phyloP scores from a whole-genome alignment of 192 early-diverging fungal genomes.

The Backusella sp. region DNA sequence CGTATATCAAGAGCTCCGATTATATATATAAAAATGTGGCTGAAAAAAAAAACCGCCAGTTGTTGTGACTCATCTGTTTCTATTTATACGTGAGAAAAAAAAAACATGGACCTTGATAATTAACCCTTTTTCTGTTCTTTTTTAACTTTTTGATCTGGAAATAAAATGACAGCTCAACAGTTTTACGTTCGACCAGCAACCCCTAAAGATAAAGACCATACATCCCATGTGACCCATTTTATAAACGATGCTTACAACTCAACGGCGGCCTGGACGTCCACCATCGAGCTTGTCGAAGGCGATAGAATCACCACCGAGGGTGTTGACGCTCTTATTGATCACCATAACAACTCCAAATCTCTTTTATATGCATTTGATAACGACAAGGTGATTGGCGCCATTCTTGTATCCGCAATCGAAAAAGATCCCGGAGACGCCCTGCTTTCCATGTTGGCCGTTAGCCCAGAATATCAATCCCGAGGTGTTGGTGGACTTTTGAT shows the following conservation, averaged over 20 bases:
- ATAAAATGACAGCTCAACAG: background rate
- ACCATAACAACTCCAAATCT: background rate
- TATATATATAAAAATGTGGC: background rate
- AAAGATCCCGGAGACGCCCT: background rate
- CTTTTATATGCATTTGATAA: conserved; percentile 6
- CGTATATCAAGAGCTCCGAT: background rate
- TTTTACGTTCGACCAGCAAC: background rate
- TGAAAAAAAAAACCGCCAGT: background rate
- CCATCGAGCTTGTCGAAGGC: background rate
- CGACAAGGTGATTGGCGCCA: background rate
- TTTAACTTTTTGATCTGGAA: background rate
- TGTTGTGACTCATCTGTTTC: background rate
- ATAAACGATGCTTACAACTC: background rate
- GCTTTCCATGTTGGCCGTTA: conserved; percentile 3
- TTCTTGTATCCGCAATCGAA: background rate
- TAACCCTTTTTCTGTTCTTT: background rate
- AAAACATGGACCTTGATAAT: background rate
- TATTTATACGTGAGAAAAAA: background rate
- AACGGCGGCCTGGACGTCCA: background rate
- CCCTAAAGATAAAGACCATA: background rate
- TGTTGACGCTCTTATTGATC: background rate
- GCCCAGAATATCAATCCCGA: background rate
- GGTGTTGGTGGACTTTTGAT: background rate
- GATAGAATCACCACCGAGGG: background rate
- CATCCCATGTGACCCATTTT: background rate